Evolutionary conservation across 345 rosid species (phyloP), one percentile per base, ranked within the genome.

Genomic region (Aethionema arabicum): DNA sequence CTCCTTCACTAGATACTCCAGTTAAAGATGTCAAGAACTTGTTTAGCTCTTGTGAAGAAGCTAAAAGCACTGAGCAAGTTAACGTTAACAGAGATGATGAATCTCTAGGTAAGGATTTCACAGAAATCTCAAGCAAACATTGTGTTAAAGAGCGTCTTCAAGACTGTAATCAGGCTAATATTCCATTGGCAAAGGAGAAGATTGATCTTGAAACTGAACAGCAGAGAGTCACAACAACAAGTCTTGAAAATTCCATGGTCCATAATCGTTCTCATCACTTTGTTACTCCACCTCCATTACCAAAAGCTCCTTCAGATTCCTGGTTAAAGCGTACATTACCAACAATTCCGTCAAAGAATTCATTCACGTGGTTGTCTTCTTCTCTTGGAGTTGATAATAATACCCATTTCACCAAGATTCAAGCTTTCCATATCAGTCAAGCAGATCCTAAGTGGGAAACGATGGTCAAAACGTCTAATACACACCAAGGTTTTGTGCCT

Each of bases 281-380:
- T 41, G 74, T 77, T 66, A 78, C 80, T 41, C 83, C 89, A 41
- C 89, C 78, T 53, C 86, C 95, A 54, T 67, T 79, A 39, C 96
- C 95, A 58, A 85, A 86, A 59, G 83, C 93, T 71, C 98, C 98
- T 4, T 80, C 96, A 11, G 95, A 92, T 63, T 89, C 98, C 27
- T 92, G 98, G 98, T 66, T 92, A 56, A 80, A 48, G 69, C 85
- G 87, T 38, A 70, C 96, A 0, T 65, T 92, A 61, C 91, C 90
- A 42, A 61, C 79, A 16, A 72, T 84, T 38, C 72, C 86, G 16
- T 56, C 80, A 29, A 83, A 77, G 73, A 82, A 71, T 44, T 58
- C 82, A 36, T 61, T 81, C 47, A 42, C 80, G 50, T 67, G 65
- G 62, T 36, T 59, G 37, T 66, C 58, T 68, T 21, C 81, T 45